Conservation (phyloP, 2,329 filamentous ascomycete genomes). For the Fusarium buxicola region DNA sequence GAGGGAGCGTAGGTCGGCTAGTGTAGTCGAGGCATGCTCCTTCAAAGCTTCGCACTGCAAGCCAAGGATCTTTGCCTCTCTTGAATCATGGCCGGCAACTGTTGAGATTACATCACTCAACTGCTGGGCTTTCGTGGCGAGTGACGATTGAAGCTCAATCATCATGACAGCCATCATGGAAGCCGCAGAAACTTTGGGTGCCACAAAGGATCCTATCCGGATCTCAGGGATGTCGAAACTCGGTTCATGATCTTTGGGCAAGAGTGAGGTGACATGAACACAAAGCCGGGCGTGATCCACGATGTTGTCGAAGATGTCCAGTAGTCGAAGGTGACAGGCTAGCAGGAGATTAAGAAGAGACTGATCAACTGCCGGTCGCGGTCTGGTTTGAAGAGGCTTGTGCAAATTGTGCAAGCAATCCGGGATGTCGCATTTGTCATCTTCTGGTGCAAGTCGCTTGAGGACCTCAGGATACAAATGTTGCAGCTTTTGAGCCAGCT, state of each 20-base stretch:
- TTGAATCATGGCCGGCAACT: slow-evolving; percentile 14
- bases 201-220: slow-evolving; percentile 54
- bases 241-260: slow-evolving; percentile 46
- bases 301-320: slow-evolving; percentile 53
- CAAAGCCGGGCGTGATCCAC: slow-evolving; percentile 50
- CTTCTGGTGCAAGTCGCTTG: slow-evolving; percentile 12
- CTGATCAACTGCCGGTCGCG: slow-evolving; percentile 45
- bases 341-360: slow-evolving; percentile 53
- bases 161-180: slow-evolving; percentile 50
- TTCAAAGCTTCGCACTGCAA: slow-evolving; percentile 46
- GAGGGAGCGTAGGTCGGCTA: slow-evolving; percentile 28
- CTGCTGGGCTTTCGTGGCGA: slow-evolving; percentile 36
- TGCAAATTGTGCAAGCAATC: slow-evolving; percentile 50
- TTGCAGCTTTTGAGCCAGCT: slow-evolving; percentile 50
- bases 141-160: slow-evolving; percentile 46
- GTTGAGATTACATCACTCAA: slow-evolving; percentile 21
- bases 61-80: slow-evolving; percentile 37
- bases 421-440: slow-evolving; percentile 44
- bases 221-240: slow-evolving; percentile 55
- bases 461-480: slow-evolving; percentile 51
- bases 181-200: slow-evolving; percentile 48
- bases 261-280: slow-evolving; percentile 43
- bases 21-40: slow-evolving; percentile 34
- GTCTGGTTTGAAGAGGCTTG: slow-evolving; percentile 24
- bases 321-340: slow-evolving; percentile 53